Percentiles rank a stretch among this genome's conserved stretches.
Conservation (phyloP, 305 asterid species). For the Fraxinus latifolia region DNA sequence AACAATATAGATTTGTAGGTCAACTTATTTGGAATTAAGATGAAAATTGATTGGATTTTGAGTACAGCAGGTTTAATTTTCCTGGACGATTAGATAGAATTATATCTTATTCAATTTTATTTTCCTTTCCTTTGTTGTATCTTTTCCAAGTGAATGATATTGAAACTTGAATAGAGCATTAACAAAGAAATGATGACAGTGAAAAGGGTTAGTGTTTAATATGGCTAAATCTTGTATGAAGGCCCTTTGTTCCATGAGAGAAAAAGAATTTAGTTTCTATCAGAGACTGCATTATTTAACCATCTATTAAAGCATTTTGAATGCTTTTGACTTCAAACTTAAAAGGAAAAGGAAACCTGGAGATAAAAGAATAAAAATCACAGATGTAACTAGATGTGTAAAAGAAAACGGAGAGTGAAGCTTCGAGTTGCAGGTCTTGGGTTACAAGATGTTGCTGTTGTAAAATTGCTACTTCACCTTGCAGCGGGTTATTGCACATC, state of each 20-base stretch:
- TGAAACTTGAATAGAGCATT: not conserved
- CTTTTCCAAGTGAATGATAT: not conserved
- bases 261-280: not conserved
- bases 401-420: not conserved
- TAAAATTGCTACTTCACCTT: not conserved
- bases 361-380: not conserved
- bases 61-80: not conserved
- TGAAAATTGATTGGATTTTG: not conserved
- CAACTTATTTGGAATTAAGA: not conserved
- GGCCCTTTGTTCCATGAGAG: not conserved
- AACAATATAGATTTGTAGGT: not conserved
- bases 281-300: not conserved
- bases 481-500: not conserved
- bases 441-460: not conserved
- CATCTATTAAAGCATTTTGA: not conserved
- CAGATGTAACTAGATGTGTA: not conserved
- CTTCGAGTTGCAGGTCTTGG: not conserved
- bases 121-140: not conserved
- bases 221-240: not conserved
- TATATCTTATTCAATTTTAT: not conserved
- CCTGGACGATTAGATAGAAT: not conserved
- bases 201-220: not conserved
- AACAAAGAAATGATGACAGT: not conserved
- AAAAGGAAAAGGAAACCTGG: not conserved
- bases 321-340: not conserved